These are phyloP conservation scores for Cladophialophora chaetospira DNA, from an alignment of 2,329 filamentous ascomycete genomes.

Conservation along the genomic window DNA sequence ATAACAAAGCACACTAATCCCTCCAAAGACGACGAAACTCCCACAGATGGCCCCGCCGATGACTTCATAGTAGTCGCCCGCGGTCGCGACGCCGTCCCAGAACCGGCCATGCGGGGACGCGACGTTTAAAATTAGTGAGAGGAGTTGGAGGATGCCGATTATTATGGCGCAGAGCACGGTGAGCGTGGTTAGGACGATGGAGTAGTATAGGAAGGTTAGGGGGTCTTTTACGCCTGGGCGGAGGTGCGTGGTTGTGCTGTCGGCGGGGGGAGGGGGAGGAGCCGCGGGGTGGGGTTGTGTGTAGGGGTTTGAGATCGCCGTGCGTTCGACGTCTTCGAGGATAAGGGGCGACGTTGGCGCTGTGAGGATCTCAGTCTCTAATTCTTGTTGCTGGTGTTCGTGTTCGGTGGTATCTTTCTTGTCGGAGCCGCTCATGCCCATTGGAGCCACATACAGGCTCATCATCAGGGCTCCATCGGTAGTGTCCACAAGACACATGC, in stretches of 20 bases:
- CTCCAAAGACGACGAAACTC: conserved; percentile 75
- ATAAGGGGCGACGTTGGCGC: conserved; percentile 5
- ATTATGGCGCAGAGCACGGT: conserved; percentile 82
- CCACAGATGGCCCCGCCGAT: conserved; percentile 86
- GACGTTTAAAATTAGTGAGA: conserved; percentile 76
- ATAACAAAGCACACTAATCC: conserved; percentile 73
- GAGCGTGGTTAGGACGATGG: conserved; percentile 78
- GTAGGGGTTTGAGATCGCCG: conserved; percentile 14
- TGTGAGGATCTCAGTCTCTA: conserved; percentile 1
- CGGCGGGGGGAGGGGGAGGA: not conserved
- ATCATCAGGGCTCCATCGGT: conserved; percentile 94
- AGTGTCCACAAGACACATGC: conserved; percentile 94
- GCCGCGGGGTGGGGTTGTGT: conserved; percentile 20
- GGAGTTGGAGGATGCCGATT: conserved; percentile 81
- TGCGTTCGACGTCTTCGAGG: conserved; percentile 16
- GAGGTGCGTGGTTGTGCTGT: conserved; percentile 23
- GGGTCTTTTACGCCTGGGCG: conserved; percentile 70
- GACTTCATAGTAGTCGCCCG: conserved; percentile 80
- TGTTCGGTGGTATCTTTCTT: not conserved
- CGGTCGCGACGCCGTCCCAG: conserved; percentile 81
- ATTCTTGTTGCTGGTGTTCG: not conserved
- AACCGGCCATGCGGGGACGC: conserved; percentile 65
- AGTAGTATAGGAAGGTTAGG: conserved; percentile 93
- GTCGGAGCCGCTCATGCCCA: conserved; percentile 35
- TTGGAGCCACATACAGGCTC: conserved; percentile 73